Base-by-base conservation (phyloP, 805 yeast genomes). In the Saturnispora dispora region DNA sequence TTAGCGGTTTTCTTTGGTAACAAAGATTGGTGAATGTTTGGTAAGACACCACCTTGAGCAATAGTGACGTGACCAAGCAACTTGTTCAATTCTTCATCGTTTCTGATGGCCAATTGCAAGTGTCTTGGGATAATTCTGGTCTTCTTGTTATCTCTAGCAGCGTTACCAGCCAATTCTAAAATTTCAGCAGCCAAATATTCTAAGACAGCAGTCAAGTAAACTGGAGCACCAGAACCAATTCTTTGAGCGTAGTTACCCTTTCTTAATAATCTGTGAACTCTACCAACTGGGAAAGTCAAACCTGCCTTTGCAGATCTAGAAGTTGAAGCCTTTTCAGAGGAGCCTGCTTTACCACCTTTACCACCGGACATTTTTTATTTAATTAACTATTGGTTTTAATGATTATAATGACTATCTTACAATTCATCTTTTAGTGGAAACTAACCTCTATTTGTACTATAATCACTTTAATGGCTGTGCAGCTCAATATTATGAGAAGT, bases 221-320 rank as follows among this genome's bases (percentile, higher is more conserved):
- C 91, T 76, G 98, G 97, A 66, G 98, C 97, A 83, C 96, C 96
- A 62, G 97, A 89, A 82, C 98, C 97, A 65, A 91, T 85, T 79
- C 98, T 85, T 78, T 90, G 95, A 68, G 97, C 95, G 78, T 91
- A 88, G 84, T 90, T 88, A 72, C 96, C 96, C 77, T 85, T 88
- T 83, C 95, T 88, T 69, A 91, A 77, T 64, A 90, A 81, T 78
- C 97, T 84, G 81, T 91, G 96, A 63, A 91, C 93, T 83, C 98
- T 90, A 74, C 98, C 98, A 62, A 91, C 98, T 78, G 98, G 98
- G 95, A 91, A 91, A 66, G 95, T 88, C 70, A 91, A 82, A 74
- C 97, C 98, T 70, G 98, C 97, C 81, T 89, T 91, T 59, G 96
- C 84, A 63, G 98, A 91, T 83, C 98, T 88, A 52, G 97, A 86